Conservation (phyloP, 805 yeast species). For the Starmerella stellata region DNA sequence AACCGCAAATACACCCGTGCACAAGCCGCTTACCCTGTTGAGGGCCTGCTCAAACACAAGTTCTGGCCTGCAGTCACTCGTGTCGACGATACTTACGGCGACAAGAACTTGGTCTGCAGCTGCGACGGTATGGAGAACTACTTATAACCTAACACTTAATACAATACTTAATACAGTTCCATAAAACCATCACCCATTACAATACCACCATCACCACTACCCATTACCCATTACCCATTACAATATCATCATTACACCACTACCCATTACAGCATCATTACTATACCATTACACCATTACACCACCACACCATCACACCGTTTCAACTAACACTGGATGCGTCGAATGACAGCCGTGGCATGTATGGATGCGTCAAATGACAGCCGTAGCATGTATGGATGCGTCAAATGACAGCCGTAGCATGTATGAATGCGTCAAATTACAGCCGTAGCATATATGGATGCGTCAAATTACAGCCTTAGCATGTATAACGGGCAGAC, state of each 20-base stretch:
- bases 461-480: no score
- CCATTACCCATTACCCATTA: background rate
- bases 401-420: no score
- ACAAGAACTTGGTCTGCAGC: conserved; percentile 77
- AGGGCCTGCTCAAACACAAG: conserved; percentile 53
- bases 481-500: no score
- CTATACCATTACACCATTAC: background rate
- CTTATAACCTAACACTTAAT: no score
- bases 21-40: conserved; percentile 81
- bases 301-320: no score
- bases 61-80: conserved; percentile 94
- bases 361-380: no score
- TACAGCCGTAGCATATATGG: no score
- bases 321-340: no score
- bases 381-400: no score
- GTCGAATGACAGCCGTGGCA: no score
- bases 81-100: conserved; percentile 89
- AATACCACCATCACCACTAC: background rate
- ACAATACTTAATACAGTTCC: background rate
- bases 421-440: no score
- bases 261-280: background rate
- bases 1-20: conserved; percentile 78
- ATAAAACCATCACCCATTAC: background rate
- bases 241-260: no score
- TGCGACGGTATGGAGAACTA: conserved; percentile 31